Evolutionary conservation across 495 filamentous ascomycete species (phyloP).

Genomic region (Aspergillus asperescens): DNA sequence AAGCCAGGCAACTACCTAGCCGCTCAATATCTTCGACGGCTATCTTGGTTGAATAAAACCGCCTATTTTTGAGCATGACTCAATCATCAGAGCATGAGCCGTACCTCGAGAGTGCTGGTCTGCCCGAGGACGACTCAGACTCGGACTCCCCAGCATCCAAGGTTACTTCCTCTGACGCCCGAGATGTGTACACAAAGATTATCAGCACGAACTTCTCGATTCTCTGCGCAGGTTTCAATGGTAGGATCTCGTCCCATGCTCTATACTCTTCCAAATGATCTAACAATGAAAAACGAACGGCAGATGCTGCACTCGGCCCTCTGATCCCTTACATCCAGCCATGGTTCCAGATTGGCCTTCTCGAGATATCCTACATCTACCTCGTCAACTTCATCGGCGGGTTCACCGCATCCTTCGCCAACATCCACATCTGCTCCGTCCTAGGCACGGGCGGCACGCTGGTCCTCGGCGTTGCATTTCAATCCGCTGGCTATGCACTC

Average conservation of each 20-base stretch:
- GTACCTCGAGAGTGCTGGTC: neutral
- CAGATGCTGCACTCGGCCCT: slow-evolving; percentile 47
- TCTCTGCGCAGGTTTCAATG: slow-evolving; percentile 49
- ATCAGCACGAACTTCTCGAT: slow-evolving; percentile 47
- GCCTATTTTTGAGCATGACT: neutral
- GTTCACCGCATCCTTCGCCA: slow-evolving; percentile 43
- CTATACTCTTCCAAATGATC: neutral
- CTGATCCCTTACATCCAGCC: slow-evolving; percentile 50
- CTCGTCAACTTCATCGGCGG: slow-evolving; percentile 43
- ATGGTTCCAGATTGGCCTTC: slow-evolving; percentile 41
- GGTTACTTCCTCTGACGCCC: slow-evolving; percentile 9
- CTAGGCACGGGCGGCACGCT: slow-evolving; percentile 45
- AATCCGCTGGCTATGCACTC: slow-evolving; percentile 41
- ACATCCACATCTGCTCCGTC: slow-evolving; percentile 41
- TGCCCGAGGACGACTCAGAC: neutral
- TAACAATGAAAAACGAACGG: neutral
- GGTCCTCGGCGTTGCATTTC: slow-evolving; percentile 42
- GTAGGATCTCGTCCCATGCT: no score
- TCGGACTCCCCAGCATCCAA: neutral
- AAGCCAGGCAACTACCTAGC: neutral
- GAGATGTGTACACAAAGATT: slow-evolving; percentile 32
- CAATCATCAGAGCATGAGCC: neutral
- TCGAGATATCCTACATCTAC: slow-evolving; percentile 45
- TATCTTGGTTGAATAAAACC: neutral
- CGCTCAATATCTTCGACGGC: neutral